Base-by-base conservation (phyloP, 164 flowering plant species). In the Tetrastigma voinierianum region DNA sequence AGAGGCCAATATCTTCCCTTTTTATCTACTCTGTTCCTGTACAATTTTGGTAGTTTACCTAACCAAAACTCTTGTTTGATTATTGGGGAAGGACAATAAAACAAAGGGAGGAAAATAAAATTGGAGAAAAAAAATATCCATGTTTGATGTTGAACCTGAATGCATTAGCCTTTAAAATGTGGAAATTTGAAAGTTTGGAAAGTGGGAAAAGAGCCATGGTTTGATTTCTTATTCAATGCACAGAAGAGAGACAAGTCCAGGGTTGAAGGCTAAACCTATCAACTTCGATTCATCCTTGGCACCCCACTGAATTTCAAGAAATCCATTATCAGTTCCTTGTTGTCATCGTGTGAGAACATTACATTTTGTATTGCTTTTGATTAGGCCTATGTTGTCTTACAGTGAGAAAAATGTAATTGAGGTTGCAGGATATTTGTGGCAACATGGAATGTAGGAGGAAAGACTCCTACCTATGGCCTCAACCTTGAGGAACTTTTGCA, bases 401-500 rank as follows among this genome's bases (percentile, higher is more conserved):
- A 47, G 62, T 11, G 18, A 45, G 45, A 52, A n/a, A n/a, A 9
- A 18, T 48, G 11, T 43, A 20, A 25, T 14, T 20, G 12, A 11
- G 19, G 14, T 64, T 76, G 76, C 73, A 95, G 97, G 82, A 72
- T 93, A 44, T 96, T 88, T 72, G 96, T 87, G 8, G 89, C 79
- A 15, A 96, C 99, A 16, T 93, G 99, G 99, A 96, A 96, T 78
- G 99, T 96, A 13, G 99, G 97, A 68, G 99, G 99, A 11, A 89
- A 79, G 59, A 57, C 90, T 25, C 99, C 99, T 3, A 68, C 67
- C 67, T 72, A 65, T 61, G 79, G 75, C 61, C 82, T 96, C 53
- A 84, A 92, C 77, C 88, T 96, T 17, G 95, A 96, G 65, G 95
- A 93, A 70, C 88, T 92, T 79, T 77, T 93, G 82, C 88, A 82